These are phyloP conservation scores for Cyclotella sp. DNA, from an alignment of 108 stramenopile genomes.

Conservation along the genomic window DNA sequence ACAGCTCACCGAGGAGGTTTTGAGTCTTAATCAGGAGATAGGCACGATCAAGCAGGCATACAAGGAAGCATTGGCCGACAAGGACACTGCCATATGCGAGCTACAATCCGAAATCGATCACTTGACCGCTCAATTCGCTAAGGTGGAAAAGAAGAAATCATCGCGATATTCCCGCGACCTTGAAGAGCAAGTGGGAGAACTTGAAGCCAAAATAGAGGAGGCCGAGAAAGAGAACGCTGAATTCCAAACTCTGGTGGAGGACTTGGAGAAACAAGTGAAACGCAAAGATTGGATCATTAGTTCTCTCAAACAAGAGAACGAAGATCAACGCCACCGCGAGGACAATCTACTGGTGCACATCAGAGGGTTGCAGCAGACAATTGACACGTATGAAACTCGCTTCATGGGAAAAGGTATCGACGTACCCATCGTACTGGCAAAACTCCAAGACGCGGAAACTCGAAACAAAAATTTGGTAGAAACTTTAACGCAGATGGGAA, in stretches of 20 bases:
- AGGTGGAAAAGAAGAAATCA: slow-evolving; percentile 3
- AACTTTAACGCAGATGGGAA: slow-evolving; percentile 22
- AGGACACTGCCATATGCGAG: slow-evolving; percentile 30
- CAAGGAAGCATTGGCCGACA: slow-evolving; percentile 22
- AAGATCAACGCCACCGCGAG: slow-evolving; percentile 37
- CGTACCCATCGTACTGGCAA: slow-evolving; percentile 48
- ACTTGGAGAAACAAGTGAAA: slow-evolving; percentile 34
- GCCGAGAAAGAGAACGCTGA: slow-evolving; percentile 8
- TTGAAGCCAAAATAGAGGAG: slow-evolving; percentile 5
- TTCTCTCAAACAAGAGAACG: slow-evolving; percentile 35
- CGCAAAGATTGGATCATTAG: slow-evolving; percentile 45
- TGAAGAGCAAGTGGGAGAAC: not conserved
- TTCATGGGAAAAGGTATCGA: slow-evolving; percentile 36
- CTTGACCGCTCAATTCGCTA: not conserved
- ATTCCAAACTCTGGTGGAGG: slow-evolving; percentile 11
- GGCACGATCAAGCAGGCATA: slow-evolving; percentile 6
- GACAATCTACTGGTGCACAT: slow-evolving; percentile 16
- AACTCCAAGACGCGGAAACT: slow-evolving; percentile 28
- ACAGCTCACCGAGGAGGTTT: slow-evolving; percentile 21
- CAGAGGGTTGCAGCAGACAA: slow-evolving; percentile 20
- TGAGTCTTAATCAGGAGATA: not conserved
- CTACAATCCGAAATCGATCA: slow-evolving; percentile 11
- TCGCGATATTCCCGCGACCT: not conserved
- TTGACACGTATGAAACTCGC: slow-evolving; percentile 34
- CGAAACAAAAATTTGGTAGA: slow-evolving; percentile 19